phyloP scores from a whole-genome alignment of 2,329 filamentous ascomycete genomes.

The Blumeriella jaapii region DNA sequence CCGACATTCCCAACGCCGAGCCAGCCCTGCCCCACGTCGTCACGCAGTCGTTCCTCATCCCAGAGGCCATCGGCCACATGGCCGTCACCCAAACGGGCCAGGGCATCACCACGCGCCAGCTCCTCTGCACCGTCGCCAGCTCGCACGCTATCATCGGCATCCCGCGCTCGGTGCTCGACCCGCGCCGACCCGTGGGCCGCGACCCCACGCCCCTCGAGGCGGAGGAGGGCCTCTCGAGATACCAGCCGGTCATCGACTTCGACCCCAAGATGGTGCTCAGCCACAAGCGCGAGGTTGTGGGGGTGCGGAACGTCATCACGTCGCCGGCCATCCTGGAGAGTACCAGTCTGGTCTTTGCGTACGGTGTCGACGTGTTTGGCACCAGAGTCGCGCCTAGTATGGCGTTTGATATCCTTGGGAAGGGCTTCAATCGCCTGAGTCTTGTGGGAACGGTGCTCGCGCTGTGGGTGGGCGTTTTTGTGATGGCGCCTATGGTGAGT shows the following conservation, averaged over 20 bases:
- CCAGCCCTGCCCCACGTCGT: slow-evolving; percentile 60
- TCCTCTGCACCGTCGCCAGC: slow-evolving; percentile 67
- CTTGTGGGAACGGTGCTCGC: slow-evolving; percentile 76
- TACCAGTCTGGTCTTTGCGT: slow-evolving; percentile 81
- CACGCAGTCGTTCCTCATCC: slow-evolving; percentile 70
- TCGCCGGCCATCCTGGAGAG: slow-evolving; percentile 77
- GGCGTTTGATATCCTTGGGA: slow-evolving; percentile 84
- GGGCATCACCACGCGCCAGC: slow-evolving; percentile 74
- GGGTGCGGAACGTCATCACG: slow-evolving; percentile 61
- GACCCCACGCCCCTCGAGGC: slow-evolving; percentile 70
- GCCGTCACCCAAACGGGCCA: slow-evolving; percentile 82
- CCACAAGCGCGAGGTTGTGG: slow-evolving; percentile 71
- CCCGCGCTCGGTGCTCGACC: slow-evolving; percentile 68
- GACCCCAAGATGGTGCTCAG: slow-evolving; percentile 72
- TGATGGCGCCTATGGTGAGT: slow-evolving; percentile 76
- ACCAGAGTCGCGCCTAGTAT: slow-evolving; percentile 79
- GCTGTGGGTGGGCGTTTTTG: slow-evolving; percentile 61
- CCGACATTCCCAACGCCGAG: slow-evolving; percentile 39
- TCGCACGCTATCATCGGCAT: slow-evolving; percentile 68
- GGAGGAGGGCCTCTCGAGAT: slow-evolving; percentile 73
- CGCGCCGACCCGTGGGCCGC: slow-evolving; percentile 73
- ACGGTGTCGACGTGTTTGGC: slow-evolving; percentile 79
- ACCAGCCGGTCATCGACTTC: slow-evolving; percentile 67
- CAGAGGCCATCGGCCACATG: slow-evolving; percentile 66
- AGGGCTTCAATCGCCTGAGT: slow-evolving; percentile 84